A percentile compares a stretch with the other conserved stretches of the same genome.
Conservation (phyloP, 2,329 filamentous ascomycete genomes). For the Clarireedia hainanense region DNA sequence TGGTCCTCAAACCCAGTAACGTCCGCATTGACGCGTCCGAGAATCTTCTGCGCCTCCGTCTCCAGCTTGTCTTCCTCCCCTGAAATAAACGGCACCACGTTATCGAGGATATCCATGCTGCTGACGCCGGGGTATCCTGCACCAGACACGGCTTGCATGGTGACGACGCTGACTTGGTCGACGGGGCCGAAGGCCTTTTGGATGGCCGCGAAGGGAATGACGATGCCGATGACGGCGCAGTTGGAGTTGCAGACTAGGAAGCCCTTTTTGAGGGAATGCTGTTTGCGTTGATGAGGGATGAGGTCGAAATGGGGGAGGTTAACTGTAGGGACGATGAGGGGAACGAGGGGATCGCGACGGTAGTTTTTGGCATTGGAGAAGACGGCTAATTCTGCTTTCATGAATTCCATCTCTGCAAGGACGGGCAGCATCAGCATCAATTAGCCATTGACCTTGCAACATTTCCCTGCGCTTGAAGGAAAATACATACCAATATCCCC, state of each 20-base stretch:
- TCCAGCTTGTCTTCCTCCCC: conserved; percentile 97
- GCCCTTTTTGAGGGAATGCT: conserved; percentile 67
- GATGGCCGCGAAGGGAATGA: conserved; percentile 88
- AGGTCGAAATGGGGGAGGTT: conserved; percentile 82
- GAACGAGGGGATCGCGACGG: conserved; percentile 80
- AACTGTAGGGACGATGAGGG: conserved; percentile 89
- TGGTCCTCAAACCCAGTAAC: conserved; percentile 72
- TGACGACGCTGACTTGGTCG: conserved; percentile 70
- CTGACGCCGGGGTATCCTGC: conserved; percentile 86
- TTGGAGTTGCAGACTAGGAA: conserved; percentile 98
- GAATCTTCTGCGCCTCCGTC: conserved; percentile 89
- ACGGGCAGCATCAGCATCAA: no score
- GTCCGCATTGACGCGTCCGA: conserved; percentile 65
- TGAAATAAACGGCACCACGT: conserved; percentile 86
- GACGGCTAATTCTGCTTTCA: conserved; percentile 78
- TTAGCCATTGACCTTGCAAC: neutral
- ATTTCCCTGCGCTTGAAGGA: neutral
- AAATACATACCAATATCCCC: conserved; percentile 69
- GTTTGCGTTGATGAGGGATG: conserved; percentile 78
- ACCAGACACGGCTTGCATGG: conserved; percentile 89
- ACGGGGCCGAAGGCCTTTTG: conserved; percentile 81
- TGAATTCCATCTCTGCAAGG: conserved; percentile 75
- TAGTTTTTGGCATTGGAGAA: conserved; percentile 99
- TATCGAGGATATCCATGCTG: conserved; percentile 94
- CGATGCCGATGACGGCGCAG: conserved; percentile 92